Base-by-base conservation (phyloP, 2,329 filamentous ascomycete genomes). In the Rutstroemia sp. region DNA sequence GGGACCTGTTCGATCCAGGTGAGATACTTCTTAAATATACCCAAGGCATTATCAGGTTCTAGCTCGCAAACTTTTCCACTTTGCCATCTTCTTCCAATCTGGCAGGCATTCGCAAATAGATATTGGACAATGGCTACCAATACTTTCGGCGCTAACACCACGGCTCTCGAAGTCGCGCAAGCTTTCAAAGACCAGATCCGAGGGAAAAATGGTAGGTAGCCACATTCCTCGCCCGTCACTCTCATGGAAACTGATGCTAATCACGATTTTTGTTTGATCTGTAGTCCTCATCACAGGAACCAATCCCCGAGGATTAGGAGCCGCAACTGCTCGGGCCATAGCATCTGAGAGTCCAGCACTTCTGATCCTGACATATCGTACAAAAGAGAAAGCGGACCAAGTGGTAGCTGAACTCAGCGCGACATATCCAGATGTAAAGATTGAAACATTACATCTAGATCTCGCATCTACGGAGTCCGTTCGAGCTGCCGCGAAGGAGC, bases 161-260 rank as follows among this genome's bases (percentile, higher is more conserved):
- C 73, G 58, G 71, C 61, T n/a, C 52, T 70, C 8, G 71, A 74
- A 21, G 72, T 75, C 12, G 71, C 72, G 21, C 64, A 67, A 41
- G 66, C 67, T 16, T 75, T 75, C 52, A 60, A 65, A 8, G 62
- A 66, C 5, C 55, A 50, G 1, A 66, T 75, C 57, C 63, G 54
- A 5, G 72, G 70, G 23, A 76, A 72, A 63, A 42, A 14, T 19
- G 39, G 16, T 42, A 18, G 6, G 39, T 9, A 19, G 25, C 25
- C 7, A 7, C 6, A 27, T 27, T 27, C 7, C 25, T 27, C 7
- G 25, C 8, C 39, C n/a, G 14, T n/a, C 39, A 42, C 6, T 7
- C 14, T 42, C 39, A 8, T 7, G 10, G 5, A 8, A 42, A n/a
- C 16, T 4, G 8, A 42, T 42, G 19, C 7, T 18, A 18, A 16